phyloP scores from a whole-genome alignment of 805 yeast genomes.

The Isabelozyma pseudorhagii region DNA sequence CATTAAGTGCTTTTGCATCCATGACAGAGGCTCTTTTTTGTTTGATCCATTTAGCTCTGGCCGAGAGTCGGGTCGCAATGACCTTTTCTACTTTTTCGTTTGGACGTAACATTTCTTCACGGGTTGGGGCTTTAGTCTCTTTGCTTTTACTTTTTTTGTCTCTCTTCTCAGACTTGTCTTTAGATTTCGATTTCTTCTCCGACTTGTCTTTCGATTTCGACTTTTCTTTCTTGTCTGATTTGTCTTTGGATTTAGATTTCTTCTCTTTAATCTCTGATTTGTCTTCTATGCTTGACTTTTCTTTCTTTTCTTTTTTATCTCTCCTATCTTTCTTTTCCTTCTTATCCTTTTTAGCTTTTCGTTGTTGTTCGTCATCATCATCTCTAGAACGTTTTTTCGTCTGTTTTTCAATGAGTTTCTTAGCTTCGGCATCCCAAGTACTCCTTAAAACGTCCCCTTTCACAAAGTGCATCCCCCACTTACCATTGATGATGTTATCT shows the following conservation, averaged over 20 bases:
- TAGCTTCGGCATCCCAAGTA: conserved; percentile 70
- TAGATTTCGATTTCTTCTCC: conserved; percentile 15
- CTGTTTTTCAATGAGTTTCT: conserved; percentile 13
- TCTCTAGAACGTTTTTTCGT: conserved; percentile 20
- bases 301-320: conserved; percentile 20
- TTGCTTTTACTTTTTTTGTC: conserved; percentile 24
- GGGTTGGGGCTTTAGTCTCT: conserved; percentile 18
- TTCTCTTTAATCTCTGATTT: conserved; percentile 24
- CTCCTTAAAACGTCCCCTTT: conserved; percentile 80
- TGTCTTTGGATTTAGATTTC: conserved; percentile 19
- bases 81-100: conserved; percentile 11
- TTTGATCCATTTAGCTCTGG: conserved; percentile 81
- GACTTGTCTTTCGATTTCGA: conserved; percentile 19
- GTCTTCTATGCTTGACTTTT: conserved; percentile 16
- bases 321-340: conserved; percentile 14
- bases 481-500: conserved; percentile 74
- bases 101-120: conserved; percentile 22
- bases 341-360: conserved; percentile 15
- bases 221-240: conserved; percentile 18
- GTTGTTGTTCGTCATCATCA: conserved; percentile 19
- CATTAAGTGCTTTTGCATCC: conserved; percentile 86
- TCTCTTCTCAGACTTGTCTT: conserved; percentile 14
- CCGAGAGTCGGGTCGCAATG: conserved; percentile 44
- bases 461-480: conserved; percentile 85
- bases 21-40: conserved; percentile 89